phyloP scores from a whole-genome alignment of 306 rosid genomes.

The Prunus mume region DNA sequence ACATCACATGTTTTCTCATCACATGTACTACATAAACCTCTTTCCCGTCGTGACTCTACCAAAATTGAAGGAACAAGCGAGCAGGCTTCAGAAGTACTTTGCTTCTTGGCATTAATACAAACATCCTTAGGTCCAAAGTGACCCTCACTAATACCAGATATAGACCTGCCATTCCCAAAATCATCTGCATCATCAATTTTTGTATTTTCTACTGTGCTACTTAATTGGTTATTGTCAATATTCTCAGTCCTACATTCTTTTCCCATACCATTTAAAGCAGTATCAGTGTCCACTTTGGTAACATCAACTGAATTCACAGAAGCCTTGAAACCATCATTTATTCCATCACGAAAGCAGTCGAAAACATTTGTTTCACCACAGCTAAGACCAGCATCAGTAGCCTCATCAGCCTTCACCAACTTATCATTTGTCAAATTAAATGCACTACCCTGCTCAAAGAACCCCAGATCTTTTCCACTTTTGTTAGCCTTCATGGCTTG shows the following conservation, averaged over 20 bases:
- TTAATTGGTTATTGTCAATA: slow-evolving; percentile 21
- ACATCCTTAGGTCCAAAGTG: slow-evolving; percentile 25
- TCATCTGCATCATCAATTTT: slow-evolving; percentile 29
- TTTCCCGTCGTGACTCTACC: slow-evolving; percentile 30
- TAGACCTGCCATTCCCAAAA: slow-evolving; percentile 26
- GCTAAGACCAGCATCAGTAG: slow-evolving; percentile 26
- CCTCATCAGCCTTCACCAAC: slow-evolving; percentile 27
- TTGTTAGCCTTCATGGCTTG: slow-evolving; percentile 28
- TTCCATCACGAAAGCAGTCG: slow-evolving; percentile 17
- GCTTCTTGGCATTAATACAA: slow-evolving; percentile 27
- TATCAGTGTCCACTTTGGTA: slow-evolving; percentile 12
- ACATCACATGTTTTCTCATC: slow-evolving; percentile 26
- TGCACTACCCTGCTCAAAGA: slow-evolving; percentile 26
- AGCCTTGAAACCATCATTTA: slow-evolving; percentile 23
- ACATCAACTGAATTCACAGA: slow-evolving; percentile 10
- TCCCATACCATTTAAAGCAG: slow-evolving; percentile 31
- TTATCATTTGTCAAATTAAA: slow-evolving; percentile 21
- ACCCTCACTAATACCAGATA: slow-evolving; percentile 21
- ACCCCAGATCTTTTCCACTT: slow-evolving; percentile 28
- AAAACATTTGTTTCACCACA: slow-evolving; percentile 30
- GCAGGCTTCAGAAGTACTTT: slow-evolving; percentile 33
- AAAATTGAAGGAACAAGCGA: slow-evolving; percentile 27
- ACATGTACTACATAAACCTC: slow-evolving; percentile 28
- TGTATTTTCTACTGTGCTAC: slow-evolving; percentile 22
- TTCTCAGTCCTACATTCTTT: slow-evolving; percentile 22